Conservation (phyloP, 257 asterid genomes). For the Ligustrum vulgare region DNA sequence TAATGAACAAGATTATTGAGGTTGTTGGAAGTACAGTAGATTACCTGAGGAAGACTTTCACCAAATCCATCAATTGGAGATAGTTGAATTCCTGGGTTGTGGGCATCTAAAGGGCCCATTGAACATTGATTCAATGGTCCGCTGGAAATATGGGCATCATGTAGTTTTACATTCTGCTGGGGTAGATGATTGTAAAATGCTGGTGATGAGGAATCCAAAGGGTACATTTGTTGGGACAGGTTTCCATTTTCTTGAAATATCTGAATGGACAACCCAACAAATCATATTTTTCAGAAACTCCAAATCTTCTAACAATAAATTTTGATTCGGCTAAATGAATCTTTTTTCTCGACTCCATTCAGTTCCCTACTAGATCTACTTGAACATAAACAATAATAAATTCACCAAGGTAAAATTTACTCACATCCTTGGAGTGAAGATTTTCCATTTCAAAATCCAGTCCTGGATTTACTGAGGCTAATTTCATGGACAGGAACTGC, state of each 20-base stretch:
- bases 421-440: constrained; percentile 62
- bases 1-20: background rate
- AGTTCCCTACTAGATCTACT: background rate
- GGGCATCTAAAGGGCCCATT: constrained; percentile 35
- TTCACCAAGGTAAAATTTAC: constrained; percentile 11
- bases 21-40: background rate
- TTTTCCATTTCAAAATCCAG: constrained; percentile 60
- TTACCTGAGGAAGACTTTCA: constrained; percentile 59
- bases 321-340: background rate
- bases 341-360: background rate
- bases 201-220: constrained; percentile 52
- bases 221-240: constrained; percentile 56
- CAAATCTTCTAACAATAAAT: background rate
- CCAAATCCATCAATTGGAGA: constrained; percentile 49
- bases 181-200: constrained; percentile 45
- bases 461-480: constrained; percentile 78
- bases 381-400: background rate
- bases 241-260: constrained; percentile 51
- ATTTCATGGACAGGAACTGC: constrained; percentile 89
- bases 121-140: constrained; percentile 26
- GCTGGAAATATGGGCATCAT: constrained; percentile 31
- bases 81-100: constrained; percentile 45
- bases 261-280: constrained; percentile 46
- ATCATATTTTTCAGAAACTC: constrained; percentile 20
- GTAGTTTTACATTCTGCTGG: constrained; percentile 26